Evolutionary conservation across 345 rosid genomes (phyloP).

Genomic region (Citrus cavaleriei): DNA sequence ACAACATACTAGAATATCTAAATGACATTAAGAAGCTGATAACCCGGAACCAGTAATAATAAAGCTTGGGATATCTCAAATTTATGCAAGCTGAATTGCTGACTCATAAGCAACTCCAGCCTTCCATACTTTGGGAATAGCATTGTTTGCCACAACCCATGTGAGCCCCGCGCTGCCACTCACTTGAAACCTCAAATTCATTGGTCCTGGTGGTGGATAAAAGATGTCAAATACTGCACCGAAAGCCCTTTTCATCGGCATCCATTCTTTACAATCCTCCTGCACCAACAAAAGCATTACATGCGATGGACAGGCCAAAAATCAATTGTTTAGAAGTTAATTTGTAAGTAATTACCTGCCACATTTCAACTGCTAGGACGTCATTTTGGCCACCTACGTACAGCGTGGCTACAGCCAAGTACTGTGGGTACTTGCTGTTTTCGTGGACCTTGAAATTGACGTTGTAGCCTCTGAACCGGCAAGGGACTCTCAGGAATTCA

Average conservation of each 20-base stretch:
- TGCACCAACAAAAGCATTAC: conserved; percentile 14
- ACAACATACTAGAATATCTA: background rate
- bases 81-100: conserved; percentile 45
- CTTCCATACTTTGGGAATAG: conserved; percentile 60
- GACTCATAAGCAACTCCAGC: conserved; percentile 63
- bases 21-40: background rate
- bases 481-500: conserved; percentile 66
- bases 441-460: conserved; percentile 62
- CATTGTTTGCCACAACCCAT: conserved; percentile 57
- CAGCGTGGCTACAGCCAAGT: conserved; percentile 57
- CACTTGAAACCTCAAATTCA: conserved; percentile 54
- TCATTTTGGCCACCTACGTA: conserved; percentile 57
- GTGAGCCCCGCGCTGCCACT: conserved; percentile 34
- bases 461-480: conserved; percentile 45
- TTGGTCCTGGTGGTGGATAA: conserved; percentile 53
- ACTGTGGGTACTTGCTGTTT: conserved; percentile 53
- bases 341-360: conserved; percentile 41
- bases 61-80: background rate
- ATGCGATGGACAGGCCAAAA: no score
- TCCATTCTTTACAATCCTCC: conserved; percentile 67
- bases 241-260: conserved; percentile 61
- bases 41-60: background rate
- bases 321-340: no score
- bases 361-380: conserved; percentile 52
- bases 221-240: conserved; percentile 68